These are phyloP conservation scores for Spizellomyces punctatus DNA, from an alignment of 192 early-diverging fungal species.

Conservation along the genomic window DNA sequence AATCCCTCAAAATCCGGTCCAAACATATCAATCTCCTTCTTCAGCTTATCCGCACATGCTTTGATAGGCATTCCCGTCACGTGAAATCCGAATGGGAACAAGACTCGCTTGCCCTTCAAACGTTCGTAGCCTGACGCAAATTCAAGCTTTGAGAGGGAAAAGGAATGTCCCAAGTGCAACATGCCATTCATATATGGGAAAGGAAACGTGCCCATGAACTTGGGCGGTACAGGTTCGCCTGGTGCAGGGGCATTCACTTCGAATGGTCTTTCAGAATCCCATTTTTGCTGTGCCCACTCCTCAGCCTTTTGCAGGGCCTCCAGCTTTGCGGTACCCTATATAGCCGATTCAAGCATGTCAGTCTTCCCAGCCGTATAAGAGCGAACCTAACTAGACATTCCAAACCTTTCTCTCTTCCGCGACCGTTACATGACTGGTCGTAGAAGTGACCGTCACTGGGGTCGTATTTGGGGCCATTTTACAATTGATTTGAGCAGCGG, in stretches of 20 bases:
- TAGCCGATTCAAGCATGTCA: background rate
- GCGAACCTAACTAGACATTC: background rate
- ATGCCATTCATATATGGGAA: slow-evolving; percentile 89
- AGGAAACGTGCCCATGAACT: slow-evolving; percentile 93
- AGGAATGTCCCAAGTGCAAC: slow-evolving; percentile 95
- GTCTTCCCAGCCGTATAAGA: background rate
- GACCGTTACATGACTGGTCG: background rate
- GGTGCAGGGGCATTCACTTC: slow-evolving; percentile 83
- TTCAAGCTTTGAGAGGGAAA: slow-evolving; percentile 94
- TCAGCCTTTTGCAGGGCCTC: slow-evolving; percentile 24
- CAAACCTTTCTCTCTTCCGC: slow-evolving; percentile 8
- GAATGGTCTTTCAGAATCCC: slow-evolving; percentile 77
- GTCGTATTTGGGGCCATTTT: too few relatives aligned
- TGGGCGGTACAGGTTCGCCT: slow-evolving; percentile 69
- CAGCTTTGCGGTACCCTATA: slow-evolving; percentile 25
- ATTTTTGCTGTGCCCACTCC: slow-evolving; percentile 64
- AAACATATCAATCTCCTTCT: slow-evolving; percentile 81
- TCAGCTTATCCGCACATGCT: slow-evolving; percentile 86
- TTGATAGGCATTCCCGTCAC: slow-evolving; percentile 99
- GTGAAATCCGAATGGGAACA: slow-evolving; percentile 98
- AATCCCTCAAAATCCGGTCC: slow-evolving; percentile 70
- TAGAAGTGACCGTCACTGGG: background rate
- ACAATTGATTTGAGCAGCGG: too few relatives aligned
- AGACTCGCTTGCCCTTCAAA: slow-evolving; percentile 85
- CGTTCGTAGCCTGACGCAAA: slow-evolving; percentile 94